These are phyloP conservation scores for Wickerhamiella slavikovae DNA, from an alignment of 805 yeast species.

Conservation along the genomic window DNA sequence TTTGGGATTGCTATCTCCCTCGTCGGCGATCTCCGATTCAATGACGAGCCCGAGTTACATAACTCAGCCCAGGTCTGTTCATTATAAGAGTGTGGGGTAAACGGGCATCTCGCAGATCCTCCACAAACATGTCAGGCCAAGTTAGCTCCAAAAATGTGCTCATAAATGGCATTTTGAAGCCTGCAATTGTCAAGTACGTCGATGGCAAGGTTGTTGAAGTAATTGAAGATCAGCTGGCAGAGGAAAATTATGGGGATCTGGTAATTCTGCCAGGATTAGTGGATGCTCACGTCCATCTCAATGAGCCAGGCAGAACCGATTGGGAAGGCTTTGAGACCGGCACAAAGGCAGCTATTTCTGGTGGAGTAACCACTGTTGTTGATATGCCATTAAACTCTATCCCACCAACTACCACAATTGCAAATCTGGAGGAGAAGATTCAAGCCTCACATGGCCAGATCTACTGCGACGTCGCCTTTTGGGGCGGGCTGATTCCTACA, in stretches of 20 bases:
- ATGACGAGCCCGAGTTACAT: no score
- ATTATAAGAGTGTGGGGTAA: no score
- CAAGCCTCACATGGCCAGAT: conserved; percentile 61
- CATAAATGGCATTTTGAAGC: conserved; percentile 10
- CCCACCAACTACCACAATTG: conserved; percentile 82
- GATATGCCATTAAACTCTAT: conserved; percentile 95
- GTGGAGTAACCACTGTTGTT: conserved; percentile 89
- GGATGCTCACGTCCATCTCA: conserved; percentile 83
- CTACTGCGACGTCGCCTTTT: conserved; percentile 88
- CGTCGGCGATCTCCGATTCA: no score
- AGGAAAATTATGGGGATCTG: conserved; percentile 43
- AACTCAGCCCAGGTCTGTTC: no score
- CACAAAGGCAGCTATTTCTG: conserved; percentile 82
- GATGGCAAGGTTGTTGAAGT: conserved; percentile 38
- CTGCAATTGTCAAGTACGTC: conserved; percentile 14
- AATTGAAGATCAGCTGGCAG: no score
- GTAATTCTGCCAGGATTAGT: conserved; percentile 81
- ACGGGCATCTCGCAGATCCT: no score
- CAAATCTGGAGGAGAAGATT: conserved; percentile 52
- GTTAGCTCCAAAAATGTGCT: conserved; percentile 12
- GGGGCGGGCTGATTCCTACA: conserved; percentile 87
- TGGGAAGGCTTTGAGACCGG: conserved; percentile 98
- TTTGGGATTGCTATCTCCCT: no score
- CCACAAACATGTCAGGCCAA: no score
- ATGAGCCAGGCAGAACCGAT: conserved; percentile 92